Base-by-base conservation (phyloP, 169 alveolate genomes). In the Plasmodium yoelii region DNA sequence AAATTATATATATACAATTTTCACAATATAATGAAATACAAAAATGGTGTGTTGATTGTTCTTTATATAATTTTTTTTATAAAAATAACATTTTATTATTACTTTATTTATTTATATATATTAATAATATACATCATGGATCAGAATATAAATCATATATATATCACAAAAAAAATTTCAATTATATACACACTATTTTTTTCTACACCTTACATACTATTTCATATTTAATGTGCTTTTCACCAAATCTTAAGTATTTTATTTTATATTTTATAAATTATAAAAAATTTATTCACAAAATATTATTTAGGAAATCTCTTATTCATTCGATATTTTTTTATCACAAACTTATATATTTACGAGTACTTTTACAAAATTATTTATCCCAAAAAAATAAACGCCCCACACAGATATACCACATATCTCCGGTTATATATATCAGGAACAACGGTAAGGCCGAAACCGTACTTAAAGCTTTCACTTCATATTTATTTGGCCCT, bases 41-140 rank as follows among this genome's bases (percentile, higher is more conserved):
- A 19, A 84, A 84, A 69, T 84, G 91, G 91, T 56, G 87, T 84
- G 91, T 84, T 18, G 91, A 84, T 39, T 84, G 87, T 69, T 69
- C 87, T n/a, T 22, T 84, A 47, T 84, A 69, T 53, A 69, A 68
- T 55, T 64, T 84, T 55, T 84, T 84, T 60, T 84, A 84, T 53
- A 84, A 69, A 84, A 84, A 84, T 84, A 84, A 84, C 18, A 69
- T 84, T 59, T 61, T 84, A 24, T 15, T 84, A 34, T 60, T 84
- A 51, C 61, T 67, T 4, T 69, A 84, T 61, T 65, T 84, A 28
- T 84, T 84, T 69, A 84, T 84, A 12, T 84, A 84, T 42, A 84
- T 84, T 6, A 51, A 84, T 57, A 84, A 46, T 61, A 73, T 84
- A 13, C 91, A 84, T n/a, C 74, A 84, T 51, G 91, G 91, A 24